phyloP scores from a whole-genome alignment of 2,329 filamentous ascomycete genomes.

The Aspergillus terreus region DNA sequence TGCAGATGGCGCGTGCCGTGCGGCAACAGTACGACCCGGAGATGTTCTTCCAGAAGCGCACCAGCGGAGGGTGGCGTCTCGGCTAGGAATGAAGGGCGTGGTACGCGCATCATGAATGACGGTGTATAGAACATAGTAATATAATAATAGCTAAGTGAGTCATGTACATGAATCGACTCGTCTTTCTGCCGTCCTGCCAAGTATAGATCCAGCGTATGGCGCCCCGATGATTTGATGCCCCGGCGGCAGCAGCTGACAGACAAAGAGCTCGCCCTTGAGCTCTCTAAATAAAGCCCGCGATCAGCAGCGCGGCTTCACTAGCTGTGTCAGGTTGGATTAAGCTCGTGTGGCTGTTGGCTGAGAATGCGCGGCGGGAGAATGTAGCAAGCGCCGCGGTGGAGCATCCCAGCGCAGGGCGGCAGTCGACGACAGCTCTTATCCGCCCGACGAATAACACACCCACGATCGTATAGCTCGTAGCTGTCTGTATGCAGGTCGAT shows the following conservation, averaged over 20 bases:
- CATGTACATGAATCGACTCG: neutral
- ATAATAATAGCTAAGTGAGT: neutral
- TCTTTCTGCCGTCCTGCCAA: neutral
- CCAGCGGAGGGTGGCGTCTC: conserved; percentile 38
- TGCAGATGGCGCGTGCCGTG: conserved; percentile 29
- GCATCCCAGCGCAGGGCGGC: neutral
- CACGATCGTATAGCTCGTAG: neutral
- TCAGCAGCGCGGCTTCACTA: neutral
- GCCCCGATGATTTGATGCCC: neutral
- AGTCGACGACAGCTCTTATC: no score
- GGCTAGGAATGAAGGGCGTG: neutral
- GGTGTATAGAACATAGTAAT: neutral
- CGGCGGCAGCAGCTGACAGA: neutral
- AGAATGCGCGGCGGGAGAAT: conserved; percentile 12
- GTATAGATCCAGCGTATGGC: no score
- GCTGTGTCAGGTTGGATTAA: conserved; percentile 18
- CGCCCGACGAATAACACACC: neutral
- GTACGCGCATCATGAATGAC: no score
- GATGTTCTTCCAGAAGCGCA: conserved; percentile 39
- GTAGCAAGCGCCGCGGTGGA: conserved; percentile 28
- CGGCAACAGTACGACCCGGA: conserved; percentile 38
- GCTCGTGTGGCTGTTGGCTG: conserved; percentile 24
- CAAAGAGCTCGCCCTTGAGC: neutral
- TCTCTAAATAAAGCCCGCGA: neutral
- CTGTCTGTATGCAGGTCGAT: no score